Evolutionary conservation across 306 rosid species (phyloP).

Genomic region (Fragaria ananassa): DNA sequence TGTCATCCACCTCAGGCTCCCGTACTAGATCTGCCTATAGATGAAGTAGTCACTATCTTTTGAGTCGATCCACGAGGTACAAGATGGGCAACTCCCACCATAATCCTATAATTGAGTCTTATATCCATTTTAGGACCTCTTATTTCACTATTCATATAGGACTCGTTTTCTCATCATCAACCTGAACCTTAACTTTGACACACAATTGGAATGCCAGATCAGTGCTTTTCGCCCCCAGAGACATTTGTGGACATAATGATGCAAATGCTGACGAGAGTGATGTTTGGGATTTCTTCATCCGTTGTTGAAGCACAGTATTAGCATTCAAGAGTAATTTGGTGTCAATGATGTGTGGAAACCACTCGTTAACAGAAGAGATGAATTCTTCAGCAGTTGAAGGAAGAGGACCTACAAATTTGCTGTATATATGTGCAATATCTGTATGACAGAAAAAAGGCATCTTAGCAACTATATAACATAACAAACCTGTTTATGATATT

Average conservation of each 20-base stretch:
- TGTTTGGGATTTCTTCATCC: slow-evolving; percentile 66
- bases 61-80: too few species aligned
- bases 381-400: slow-evolving; percentile 72
- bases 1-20: too few species aligned
- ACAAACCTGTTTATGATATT: slow-evolving; percentile 7
- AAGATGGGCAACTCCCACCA: too few species aligned
- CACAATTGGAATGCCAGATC: slow-evolving; percentile 28
- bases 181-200: slow-evolving; percentile 77
- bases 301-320: slow-evolving; percentile 47
- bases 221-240: slow-evolving; percentile 43
- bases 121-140: too few species aligned
- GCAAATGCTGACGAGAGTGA: slow-evolving; percentile 75
- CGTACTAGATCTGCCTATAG: too few species aligned
- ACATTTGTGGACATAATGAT: slow-evolving; percentile 73
- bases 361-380: slow-evolving; percentile 66
- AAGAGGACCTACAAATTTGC: slow-evolving; percentile 84
- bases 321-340: slow-evolving; percentile 77
- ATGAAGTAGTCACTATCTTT: too few species aligned
- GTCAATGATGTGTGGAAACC: slow-evolving; percentile 70
- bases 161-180: too few species aligned
- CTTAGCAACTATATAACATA: slow-evolving; percentile 23
- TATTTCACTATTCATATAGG: too few species aligned
- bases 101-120: too few species aligned
- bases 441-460: slow-evolving; percentile 34
- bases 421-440: slow-evolving; percentile 83